phyloP scores from a whole-genome alignment of 2,329 filamentous ascomycete genomes.

The Zelopaecilomyces penicillatus region DNA sequence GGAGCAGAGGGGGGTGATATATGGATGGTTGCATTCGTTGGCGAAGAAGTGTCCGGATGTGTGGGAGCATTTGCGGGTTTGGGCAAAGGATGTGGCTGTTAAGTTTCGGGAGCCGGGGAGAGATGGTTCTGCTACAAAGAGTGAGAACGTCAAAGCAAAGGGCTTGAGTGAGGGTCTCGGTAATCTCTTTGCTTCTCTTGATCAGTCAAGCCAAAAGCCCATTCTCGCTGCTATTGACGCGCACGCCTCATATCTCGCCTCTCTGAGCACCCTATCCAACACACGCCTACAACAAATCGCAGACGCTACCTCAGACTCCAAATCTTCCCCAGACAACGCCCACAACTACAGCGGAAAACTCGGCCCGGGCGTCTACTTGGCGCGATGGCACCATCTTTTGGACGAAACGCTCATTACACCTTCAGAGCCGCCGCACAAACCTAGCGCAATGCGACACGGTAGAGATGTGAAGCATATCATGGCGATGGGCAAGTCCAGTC shows the following conservation, averaged over 20 bases:
- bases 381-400: slow-evolving; percentile 63
- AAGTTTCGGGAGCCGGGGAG: slow-evolving; percentile 40
- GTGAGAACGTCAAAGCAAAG: slow-evolving; percentile 15
- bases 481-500: slow-evolving; percentile 35
- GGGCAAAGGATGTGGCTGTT: slow-evolving; percentile 48
- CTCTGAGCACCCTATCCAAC: slow-evolving; percentile 45
- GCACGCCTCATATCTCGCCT: slow-evolving; percentile 51
- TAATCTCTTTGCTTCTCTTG: slow-evolving; percentile 37
- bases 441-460: slow-evolving; percentile 42
- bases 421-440: slow-evolving; percentile 13
- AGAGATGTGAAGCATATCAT: slow-evolving; percentile 39
- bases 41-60: slow-evolving; percentile 60
- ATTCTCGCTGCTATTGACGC: slow-evolving; percentile 48
- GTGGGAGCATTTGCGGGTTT: slow-evolving; percentile 50
- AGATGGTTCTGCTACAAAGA: slow-evolving; percentile 25
- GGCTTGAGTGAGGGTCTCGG: slow-evolving; percentile 33
- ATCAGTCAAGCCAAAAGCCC: slow-evolving; percentile 32
- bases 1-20: slow-evolving; percentile 54
- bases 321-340: not conserved
- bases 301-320: slow-evolving; percentile 15
- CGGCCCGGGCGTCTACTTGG: slow-evolving; percentile 65
- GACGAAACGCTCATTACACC: slow-evolving; percentile 65
- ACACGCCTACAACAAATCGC: slow-evolving; percentile 51
- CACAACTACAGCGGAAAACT: slow-evolving; percentile 26
- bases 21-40: slow-evolving; percentile 64